A percentile compares a stretch with the other conserved stretches of the same genome.
These are phyloP conservation scores for Nemania diffusa DNA, from an alignment of 2,329 filamentous ascomycete species.

Conservation along the genomic window DNA sequence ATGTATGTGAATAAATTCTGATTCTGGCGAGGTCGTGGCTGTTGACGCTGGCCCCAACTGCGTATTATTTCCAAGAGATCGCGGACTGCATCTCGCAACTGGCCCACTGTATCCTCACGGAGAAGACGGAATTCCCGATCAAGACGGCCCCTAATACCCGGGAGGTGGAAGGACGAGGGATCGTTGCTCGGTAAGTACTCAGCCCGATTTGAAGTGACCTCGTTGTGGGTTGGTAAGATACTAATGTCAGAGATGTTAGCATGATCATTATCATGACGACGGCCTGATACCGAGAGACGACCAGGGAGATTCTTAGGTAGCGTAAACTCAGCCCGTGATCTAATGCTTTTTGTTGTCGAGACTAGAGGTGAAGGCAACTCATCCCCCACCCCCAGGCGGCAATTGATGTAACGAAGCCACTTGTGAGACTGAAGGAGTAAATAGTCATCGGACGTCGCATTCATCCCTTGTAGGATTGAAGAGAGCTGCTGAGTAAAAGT, in stretches of 20 bases:
- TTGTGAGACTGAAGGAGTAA: constrained; percentile 46
- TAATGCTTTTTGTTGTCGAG: constrained; percentile 21
- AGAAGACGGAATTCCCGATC: constrained; percentile 67
- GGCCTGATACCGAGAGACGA: constrained; percentile 46
- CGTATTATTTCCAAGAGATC: constrained; percentile 52
- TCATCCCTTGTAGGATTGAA: constrained; percentile 17
- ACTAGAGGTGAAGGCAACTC: constrained; percentile 26
- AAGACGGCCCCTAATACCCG: constrained; percentile 59
- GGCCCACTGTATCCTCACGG: constrained; percentile 65
- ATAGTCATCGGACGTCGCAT: constrained; percentile 39
- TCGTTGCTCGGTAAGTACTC: constrained; percentile 60
- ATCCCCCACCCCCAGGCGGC: constrained; percentile 48
- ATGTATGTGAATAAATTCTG: constrained; percentile 50
- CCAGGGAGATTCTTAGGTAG: constrained; percentile 51
- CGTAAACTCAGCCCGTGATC: constrained; percentile 45
- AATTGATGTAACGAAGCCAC: constrained; percentile 48
- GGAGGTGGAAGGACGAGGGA: constrained; percentile 52
- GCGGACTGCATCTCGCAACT: constrained; percentile 61
- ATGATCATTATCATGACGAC: constrained; percentile 63
- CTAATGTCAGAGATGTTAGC: constrained; percentile 57
- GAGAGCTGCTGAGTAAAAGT: constrained; percentile 33
- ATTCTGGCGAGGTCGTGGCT: constrained; percentile 31
- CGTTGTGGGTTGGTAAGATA: constrained; percentile 60
- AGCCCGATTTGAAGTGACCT: constrained; percentile 55
- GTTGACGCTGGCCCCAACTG: constrained; percentile 28